Conservation (phyloP, 176 grass and related monocot genomes). For the Typha latifolia region DNA sequence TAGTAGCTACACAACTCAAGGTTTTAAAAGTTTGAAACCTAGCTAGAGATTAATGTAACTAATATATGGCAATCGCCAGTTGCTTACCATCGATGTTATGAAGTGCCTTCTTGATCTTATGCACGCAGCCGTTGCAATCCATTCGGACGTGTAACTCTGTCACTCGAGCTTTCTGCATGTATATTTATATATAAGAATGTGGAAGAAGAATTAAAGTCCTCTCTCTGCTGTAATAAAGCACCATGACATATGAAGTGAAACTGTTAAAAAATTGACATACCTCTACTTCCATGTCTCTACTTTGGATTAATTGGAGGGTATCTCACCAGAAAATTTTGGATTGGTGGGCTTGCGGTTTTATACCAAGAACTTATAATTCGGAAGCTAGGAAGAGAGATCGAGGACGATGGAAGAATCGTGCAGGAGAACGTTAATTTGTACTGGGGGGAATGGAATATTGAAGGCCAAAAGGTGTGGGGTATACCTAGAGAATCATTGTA, state of each 20-base stretch:
- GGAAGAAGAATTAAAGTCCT: not conserved
- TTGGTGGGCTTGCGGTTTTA: not conserved
- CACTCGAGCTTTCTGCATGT: slow-evolving; percentile 31
- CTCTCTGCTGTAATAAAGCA: not conserved
- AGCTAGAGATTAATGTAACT: not conserved
- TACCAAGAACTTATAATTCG: not conserved
- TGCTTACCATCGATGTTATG: slow-evolving; percentile 33
- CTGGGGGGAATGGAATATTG: slow-evolving; percentile 24
- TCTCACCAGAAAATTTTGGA: not conserved
- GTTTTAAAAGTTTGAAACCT: not conserved
- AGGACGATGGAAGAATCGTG: slow-evolving; percentile 10
- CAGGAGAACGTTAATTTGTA: slow-evolving; percentile 28
- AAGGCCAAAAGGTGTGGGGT: slow-evolving; percentile 24
- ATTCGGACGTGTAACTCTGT: slow-evolving; percentile 43
- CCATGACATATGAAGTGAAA: not conserved
- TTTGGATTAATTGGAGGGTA: not conserved
- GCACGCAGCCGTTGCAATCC: slow-evolving; percentile 48
- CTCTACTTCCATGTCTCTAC: slow-evolving; percentile 25
- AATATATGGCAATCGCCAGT: not conserved
- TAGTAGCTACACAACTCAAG: no score
- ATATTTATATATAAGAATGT: not conserved
- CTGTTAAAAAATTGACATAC: slow-evolving; percentile 4
- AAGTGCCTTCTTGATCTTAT: slow-evolving; percentile 43
- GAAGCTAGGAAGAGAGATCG: slow-evolving; percentile 12
- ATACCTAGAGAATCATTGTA: slow-evolving; percentile 31